Conservation (phyloP, 1,284 basidiomycete species). For the Malassezia sympodialis region DNA sequence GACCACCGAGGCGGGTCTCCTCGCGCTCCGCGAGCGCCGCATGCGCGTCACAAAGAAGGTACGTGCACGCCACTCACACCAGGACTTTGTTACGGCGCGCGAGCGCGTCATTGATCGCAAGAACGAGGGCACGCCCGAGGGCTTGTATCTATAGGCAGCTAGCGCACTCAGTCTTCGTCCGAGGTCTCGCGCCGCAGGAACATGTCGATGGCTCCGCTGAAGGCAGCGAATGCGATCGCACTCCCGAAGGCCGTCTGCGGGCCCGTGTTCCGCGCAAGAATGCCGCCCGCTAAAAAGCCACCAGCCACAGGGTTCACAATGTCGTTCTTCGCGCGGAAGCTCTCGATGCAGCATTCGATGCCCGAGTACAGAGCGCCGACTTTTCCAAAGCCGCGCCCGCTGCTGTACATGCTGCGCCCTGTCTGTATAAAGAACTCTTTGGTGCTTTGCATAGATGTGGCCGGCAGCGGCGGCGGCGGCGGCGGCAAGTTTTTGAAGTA, state of each 20-base stretch:
- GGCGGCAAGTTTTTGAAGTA: constrained; percentile 8
- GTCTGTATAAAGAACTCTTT: constrained; percentile 84
- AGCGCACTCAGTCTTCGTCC: constrained; percentile 23
- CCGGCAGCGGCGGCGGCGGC: constrained; percentile 13
- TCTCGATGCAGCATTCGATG: constrained; percentile 89
- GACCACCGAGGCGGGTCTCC: constrained; percentile 78
- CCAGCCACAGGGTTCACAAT: constrained; percentile 38
- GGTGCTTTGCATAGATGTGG: constrained; percentile 59
- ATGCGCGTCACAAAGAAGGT: constrained; percentile 83
- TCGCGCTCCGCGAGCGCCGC: constrained; percentile 83
- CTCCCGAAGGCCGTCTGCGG: constrained; percentile 41
- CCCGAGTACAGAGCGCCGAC: constrained; percentile 87
- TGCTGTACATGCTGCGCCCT: constrained; percentile 81
- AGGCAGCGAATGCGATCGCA: constrained; percentile 43
- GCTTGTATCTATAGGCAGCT: constrained; percentile 25
- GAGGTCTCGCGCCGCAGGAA: constrained; percentile 35
- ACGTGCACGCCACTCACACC: not conserved
- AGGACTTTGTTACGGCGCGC: constrained; percentile 42
- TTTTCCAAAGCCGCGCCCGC: constrained; percentile 85
- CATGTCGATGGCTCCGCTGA: constrained; percentile 43
- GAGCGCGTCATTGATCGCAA: constrained; percentile 46
- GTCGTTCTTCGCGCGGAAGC: constrained; percentile 50
- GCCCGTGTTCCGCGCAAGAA: constrained; percentile 40
- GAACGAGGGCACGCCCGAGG: constrained; percentile 42
- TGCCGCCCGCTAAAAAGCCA: constrained; percentile 37